Percentiles rank a stretch among this genome's conserved stretches.
These are phyloP conservation scores for Epichloe gansuensis DNA, from an alignment of 2,329 filamentous ascomycete genomes.

Conservation along the genomic window DNA sequence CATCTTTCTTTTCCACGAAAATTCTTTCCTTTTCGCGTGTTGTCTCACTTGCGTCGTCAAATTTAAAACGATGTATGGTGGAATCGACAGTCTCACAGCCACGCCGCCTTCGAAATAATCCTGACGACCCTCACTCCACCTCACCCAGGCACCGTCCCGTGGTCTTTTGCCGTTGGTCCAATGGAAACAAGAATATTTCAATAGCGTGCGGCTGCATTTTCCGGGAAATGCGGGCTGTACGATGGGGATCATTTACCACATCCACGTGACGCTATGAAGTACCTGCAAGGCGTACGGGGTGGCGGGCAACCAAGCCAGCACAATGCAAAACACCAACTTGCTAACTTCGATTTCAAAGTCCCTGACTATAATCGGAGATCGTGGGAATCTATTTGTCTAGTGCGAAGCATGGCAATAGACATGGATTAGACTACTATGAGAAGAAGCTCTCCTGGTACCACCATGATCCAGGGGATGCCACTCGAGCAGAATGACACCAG, in stretches of 20 bases:
- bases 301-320: background rate
- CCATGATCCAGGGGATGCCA: conserved; percentile 7
- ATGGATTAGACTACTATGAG: background rate
- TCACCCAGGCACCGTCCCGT: background rate
- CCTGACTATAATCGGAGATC: background rate
- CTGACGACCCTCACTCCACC: background rate
- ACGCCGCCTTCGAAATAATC: background rate
- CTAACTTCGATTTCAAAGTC: background rate
- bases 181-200: no score
- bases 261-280: background rate
- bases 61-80: background rate
- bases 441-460: background rate
- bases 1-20: background rate
- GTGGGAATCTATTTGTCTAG: background rate
- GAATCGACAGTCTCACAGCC: background rate
- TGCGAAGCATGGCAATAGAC: background rate
- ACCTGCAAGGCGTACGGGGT: background rate
- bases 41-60: background rate
- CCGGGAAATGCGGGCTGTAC: background rate
- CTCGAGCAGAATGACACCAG: conserved; percentile 4
- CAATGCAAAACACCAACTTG: background rate
- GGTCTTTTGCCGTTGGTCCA: background rate
- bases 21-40: background rate
- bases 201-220: background rate
- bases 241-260: background rate